Evolutionary conservation across 2,329 filamentous ascomycete genomes (phyloP).

Genomic region (Biscogniauxia mediterranea): DNA sequence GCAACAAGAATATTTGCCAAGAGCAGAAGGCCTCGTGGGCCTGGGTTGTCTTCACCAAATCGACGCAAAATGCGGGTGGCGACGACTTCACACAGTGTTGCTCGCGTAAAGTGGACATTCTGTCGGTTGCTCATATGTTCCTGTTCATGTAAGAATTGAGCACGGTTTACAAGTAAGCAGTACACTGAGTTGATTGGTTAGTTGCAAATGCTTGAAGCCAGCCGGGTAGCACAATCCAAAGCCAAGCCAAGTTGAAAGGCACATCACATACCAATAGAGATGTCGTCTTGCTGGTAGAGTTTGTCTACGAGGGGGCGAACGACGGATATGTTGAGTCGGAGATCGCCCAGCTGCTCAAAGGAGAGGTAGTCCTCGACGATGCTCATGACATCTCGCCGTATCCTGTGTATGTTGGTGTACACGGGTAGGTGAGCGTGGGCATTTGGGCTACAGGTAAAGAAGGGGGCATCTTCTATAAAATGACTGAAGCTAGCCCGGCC

Average conservation of each 20-base stretch:
- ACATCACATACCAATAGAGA: slow-evolving; percentile 63
- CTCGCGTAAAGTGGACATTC: slow-evolving; percentile 76
- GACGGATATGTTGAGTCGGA: slow-evolving; percentile 77
- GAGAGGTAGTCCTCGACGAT: slow-evolving; percentile 64
- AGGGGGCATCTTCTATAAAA: slow-evolving; percentile 37
- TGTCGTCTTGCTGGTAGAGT: slow-evolving; percentile 74
- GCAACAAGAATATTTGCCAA: slow-evolving; percentile 79
- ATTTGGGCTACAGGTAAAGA: slow-evolving; percentile 56
- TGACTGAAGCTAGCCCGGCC: slow-evolving; percentile 36
- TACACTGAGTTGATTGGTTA: slow-evolving; percentile 56
- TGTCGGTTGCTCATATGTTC: slow-evolving; percentile 72
- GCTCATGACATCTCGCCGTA: slow-evolving; percentile 61
- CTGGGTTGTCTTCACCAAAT: slow-evolving; percentile 75
- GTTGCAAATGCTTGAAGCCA: background rate
- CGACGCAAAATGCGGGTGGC: slow-evolving; percentile 75
- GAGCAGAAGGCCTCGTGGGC: slow-evolving; percentile 66
- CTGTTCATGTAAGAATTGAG: slow-evolving; percentile 77
- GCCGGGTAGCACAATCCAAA: background rate
- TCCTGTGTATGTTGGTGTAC: slow-evolving; percentile 75
- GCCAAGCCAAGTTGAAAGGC: background rate
- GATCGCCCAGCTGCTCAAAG: slow-evolving; percentile 74
- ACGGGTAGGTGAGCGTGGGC: slow-evolving; percentile 65
- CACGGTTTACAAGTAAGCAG: slow-evolving; percentile 77
- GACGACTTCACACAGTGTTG: slow-evolving; percentile 76
- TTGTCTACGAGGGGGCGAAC: slow-evolving; percentile 82